A percentile compares a stretch with the other conserved stretches of the same genome.
phyloP scores from a whole-genome alignment of 352 stramenopile genomes.

The Phytophthora sp. region DNA sequence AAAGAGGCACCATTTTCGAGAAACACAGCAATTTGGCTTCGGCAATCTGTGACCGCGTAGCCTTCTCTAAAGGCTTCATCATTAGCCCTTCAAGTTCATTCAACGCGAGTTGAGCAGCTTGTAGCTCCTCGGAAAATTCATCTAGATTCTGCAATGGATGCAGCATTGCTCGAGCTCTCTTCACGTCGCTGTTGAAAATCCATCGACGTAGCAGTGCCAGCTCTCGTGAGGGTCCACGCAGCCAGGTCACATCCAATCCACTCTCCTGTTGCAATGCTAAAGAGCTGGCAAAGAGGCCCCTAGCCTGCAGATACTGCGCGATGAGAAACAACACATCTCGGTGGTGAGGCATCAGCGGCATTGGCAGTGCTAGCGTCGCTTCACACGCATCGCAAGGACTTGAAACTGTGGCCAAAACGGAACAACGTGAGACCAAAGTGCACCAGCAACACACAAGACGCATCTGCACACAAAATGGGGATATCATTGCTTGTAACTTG shows the following conservation, averaged over 20 bases:
- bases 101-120: constrained; percentile 18
- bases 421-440: background rate
- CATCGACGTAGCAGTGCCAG: constrained; percentile 57
- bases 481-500: constrained; percentile 6
- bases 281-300: constrained; percentile 42
- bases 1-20: constrained; percentile 46
- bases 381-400: constrained; percentile 2
- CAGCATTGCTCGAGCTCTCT: constrained; percentile 42
- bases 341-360: constrained; percentile 14
- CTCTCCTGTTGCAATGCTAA: constrained; percentile 61
- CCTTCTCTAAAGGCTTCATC: background rate
- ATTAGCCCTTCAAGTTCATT: constrained; percentile 52
- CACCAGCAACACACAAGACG: background rate
- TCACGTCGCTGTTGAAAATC: constrained; percentile 57
- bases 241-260: constrained; percentile 59
- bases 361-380: constrained; percentile 24
- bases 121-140: constrained; percentile 19
- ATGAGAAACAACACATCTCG: constrained; percentile 63
- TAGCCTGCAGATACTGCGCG: constrained; percentile 47
- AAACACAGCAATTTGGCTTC: constrained; percentile 55
- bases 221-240: constrained; percentile 54
- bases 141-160: constrained; percentile 35
- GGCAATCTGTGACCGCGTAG: constrained; percentile 24
- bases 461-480: background rate
- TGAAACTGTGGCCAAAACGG: constrained; percentile 18